Base-by-base conservation (phyloP, 495 filamentous ascomycete species). In the Mycothermus thermophilus region DNA sequence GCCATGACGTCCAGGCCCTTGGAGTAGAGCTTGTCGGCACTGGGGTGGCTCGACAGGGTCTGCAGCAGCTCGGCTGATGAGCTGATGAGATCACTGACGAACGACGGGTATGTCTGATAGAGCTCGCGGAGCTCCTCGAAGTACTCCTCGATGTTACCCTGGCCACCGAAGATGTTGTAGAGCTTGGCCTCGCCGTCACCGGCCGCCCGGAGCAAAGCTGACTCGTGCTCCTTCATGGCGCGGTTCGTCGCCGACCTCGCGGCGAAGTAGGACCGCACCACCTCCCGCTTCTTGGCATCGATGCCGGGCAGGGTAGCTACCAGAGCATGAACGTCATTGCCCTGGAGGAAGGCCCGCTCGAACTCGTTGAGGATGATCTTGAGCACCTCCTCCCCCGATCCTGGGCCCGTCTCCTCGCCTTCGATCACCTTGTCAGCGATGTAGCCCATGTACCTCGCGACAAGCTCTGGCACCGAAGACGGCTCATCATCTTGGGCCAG, bases 141-240 rank as follows among this genome's bases (percentile, higher is more conserved):
- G 60, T 96, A 99, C 57, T 96, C 92, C 55, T 96, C 86, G 40
- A 96, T 95, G 56, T 96, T 99, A 35, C 92, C 92, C 54, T 99
- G 92, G n/a, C 92, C 92, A 29, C 92, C 92, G 42, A 95, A 95
- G 38, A 99, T 82, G 32, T 75, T 83, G 64, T 93, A 96, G 27
- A 96, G 66, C 36, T 64, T 74, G 5, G 84, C 88, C 22, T 69
- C 67, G 25, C 70, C 73, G 27, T 95, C 87, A 3, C 73, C 75
- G 3, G 83, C 86, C 14, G 86, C 86, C 13, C 92, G 76, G 52
- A 95, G 75, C 16, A 99, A 71, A 10, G 90, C 90, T 20, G 92
- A 96, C 47, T 93, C 79, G 51, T 96, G 90, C 16, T 80, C 64
- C 58, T 80, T 86, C 46, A 88, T 83, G 17, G 80, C 72, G 36